Percentiles rank a stretch among this genome's conserved stretches.
Conservation (phyloP, 768 basidiomycete species). For the Chalciporus pseudorubinellus region DNA sequence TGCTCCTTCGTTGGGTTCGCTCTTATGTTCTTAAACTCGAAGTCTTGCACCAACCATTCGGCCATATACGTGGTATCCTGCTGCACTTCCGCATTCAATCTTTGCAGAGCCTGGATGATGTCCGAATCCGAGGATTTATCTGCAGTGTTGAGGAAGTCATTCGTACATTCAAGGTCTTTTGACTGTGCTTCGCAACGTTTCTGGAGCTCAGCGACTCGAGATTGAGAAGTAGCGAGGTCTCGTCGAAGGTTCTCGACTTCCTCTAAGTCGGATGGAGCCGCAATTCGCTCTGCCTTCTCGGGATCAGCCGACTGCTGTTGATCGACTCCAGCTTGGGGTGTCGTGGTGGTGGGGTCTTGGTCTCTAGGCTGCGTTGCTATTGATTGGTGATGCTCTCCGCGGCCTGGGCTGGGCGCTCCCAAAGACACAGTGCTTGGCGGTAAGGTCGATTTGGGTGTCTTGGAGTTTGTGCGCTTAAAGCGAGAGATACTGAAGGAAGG, state of each 20-base stretch:
- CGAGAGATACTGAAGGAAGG: neutral
- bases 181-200: constrained; percentile 10
- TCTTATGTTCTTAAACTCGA: neutral
- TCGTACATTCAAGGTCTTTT: constrained; percentile 9
- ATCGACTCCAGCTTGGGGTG: neutral
- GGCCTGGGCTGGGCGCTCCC: neutral
- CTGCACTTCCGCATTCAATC: constrained; percentile 13
- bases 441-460: too few species aligned
- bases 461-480: too few species aligned
- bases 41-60: neutral
- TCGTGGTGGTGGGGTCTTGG: neutral
- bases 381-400: neutral
- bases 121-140: constrained; percentile 15
- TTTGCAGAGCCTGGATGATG: constrained; percentile 4
- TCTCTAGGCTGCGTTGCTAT: neutral
- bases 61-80: constrained; percentile 10
- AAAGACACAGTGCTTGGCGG: neutral
- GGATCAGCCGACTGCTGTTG: neutral
- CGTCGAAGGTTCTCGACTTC: constrained; percentile 5
- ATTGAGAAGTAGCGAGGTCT: constrained; percentile 1
- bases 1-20: constrained; percentile 1
- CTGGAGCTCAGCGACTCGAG: constrained; percentile 1
- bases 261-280: neutral
- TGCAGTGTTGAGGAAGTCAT: constrained; percentile 1
- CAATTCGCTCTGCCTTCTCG: neutral